phyloP scores from a whole-genome alignment of 2,329 filamentous ascomycete genomes.

The Basipetospora sp. region DNA sequence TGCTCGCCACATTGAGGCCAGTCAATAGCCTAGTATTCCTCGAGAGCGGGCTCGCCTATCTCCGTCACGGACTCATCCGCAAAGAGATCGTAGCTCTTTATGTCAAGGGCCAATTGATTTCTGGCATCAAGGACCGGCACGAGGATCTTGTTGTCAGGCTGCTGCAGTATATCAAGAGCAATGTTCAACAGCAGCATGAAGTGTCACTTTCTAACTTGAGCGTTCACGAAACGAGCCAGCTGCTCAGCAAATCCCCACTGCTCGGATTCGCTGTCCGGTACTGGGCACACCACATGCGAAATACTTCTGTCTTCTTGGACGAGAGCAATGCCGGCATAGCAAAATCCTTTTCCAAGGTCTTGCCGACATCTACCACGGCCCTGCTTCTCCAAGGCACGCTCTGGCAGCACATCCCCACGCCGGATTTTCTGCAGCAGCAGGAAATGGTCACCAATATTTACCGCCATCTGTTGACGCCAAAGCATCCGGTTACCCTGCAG shows the following conservation, averaged over 20 bases:
- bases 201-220: conserved; percentile 17
- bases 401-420: conserved; percentile 15
- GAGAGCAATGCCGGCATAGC: conserved; percentile 5
- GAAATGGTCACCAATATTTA: conserved; percentile 17
- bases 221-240: conserved; percentile 12
- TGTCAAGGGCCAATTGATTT: conserved; percentile 17
- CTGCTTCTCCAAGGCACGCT: conserved; percentile 9
- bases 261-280: conserved; percentile 13
- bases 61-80: conserved; percentile 22
- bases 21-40: conserved; percentile 18
- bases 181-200: conserved; percentile 16
- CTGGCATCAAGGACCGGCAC: conserved; percentile 19
- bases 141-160: conserved; percentile 18
- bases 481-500: conserved; percentile 9
- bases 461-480: conserved; percentile 15
- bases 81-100: conserved; percentile 17
- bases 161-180: conserved; percentile 19
- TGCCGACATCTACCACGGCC: conserved; percentile 7
- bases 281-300: conserved; percentile 11
- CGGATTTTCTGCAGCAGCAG: conserved; percentile 16
- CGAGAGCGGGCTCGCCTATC: conserved; percentile 19
- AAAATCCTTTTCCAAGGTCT: conserved; percentile 8
- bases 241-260: conserved; percentile 12
- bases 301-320: conserved; percentile 6
- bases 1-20: conserved; percentile 15